phyloP scores from a whole-genome alignment of 306 rosid genomes.

The Glycine latifolia region DNA sequence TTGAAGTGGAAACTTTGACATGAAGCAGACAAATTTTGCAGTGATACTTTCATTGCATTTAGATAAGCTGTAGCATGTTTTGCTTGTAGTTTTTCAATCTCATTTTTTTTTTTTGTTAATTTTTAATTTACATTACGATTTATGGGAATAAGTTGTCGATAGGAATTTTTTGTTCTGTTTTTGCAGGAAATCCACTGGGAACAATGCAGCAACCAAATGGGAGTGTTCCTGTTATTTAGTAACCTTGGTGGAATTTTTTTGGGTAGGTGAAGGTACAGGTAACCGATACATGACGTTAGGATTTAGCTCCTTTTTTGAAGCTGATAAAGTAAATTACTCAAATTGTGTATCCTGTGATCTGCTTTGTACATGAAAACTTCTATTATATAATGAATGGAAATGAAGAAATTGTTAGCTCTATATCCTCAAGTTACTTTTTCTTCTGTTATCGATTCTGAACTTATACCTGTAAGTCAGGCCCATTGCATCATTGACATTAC shows the following conservation, averaged over 20 bases:
- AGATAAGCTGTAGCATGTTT: slow-evolving; percentile 25
- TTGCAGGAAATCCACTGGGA: slow-evolving; percentile 80
- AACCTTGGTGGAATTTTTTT: slow-evolving; percentile 55
- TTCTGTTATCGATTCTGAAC: no score
- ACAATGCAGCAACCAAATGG: slow-evolving; percentile 78
- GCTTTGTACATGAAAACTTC: slow-evolving; percentile 58
- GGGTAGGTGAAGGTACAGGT: slow-evolving; percentile 63
- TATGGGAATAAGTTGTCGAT: slow-evolving; percentile 34
- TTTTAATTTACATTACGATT: slow-evolving; percentile 19
- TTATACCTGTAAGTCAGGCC: no score
- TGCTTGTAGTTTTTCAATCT: neutral
- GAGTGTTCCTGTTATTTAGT: slow-evolving; percentile 79
- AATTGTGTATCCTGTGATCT: slow-evolving; percentile 62
- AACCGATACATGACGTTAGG: slow-evolving; percentile 71
- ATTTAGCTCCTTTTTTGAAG: slow-evolving; percentile 42
- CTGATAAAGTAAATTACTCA: slow-evolving; percentile 55
- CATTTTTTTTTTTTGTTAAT: neutral
- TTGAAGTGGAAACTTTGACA: no score
- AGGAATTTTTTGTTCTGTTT: slow-evolving; percentile 51
- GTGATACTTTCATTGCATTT: slow-evolving; percentile 29
- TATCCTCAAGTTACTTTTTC: neutral
- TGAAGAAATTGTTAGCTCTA: slow-evolving; percentile 40
- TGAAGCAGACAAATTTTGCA: neutral
- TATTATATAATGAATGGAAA: slow-evolving; percentile 54
- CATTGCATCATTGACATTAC: slow-evolving; percentile 11